A percentile compares a stretch with the other conserved stretches of the same genome.
These are phyloP conservation scores for Elongisporangium undulatum DNA, from an alignment of 352 stramenopile species.

Conservation along the genomic window DNA sequence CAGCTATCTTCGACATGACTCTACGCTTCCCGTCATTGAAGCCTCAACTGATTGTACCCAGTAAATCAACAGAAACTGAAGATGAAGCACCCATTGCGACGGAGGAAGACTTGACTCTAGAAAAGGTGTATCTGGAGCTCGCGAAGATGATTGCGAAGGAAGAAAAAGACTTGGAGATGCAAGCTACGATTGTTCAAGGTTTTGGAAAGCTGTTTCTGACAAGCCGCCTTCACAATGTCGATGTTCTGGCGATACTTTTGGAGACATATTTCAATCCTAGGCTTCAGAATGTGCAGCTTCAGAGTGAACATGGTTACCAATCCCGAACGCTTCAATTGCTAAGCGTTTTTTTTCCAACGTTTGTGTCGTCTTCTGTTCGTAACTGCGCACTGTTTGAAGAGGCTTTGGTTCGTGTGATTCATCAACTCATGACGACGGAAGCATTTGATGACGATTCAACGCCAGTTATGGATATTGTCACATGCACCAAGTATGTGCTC, in stretches of 20 bases:
- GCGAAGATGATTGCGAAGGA: slow-evolving; percentile 46
- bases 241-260: slow-evolving; percentile 57
- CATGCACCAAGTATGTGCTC: slow-evolving; percentile 55
- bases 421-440: slow-evolving; percentile 54
- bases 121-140: slow-evolving; percentile 55
- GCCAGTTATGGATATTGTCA: slow-evolving; percentile 35
- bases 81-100: slow-evolving; percentile 2
- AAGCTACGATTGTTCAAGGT: slow-evolving; percentile 71
- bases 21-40: slow-evolving; percentile 59
- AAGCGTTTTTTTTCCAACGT: slow-evolving; percentile 73
- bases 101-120: slow-evolving; percentile 42
- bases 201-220: slow-evolving; percentile 76
- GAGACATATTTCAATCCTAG: slow-evolving; percentile 69
- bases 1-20: slow-evolving; percentile 63
- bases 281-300: slow-evolving; percentile 47
- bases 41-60: slow-evolving; percentile 36
- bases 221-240: slow-evolving; percentile 58
- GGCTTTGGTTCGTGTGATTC: slow-evolving; percentile 52
- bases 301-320: slow-evolving; percentile 53
- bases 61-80: slow-evolving; percentile 7
- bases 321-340: slow-evolving; percentile 63
- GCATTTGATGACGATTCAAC: slow-evolving; percentile 25
- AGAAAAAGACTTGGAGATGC: slow-evolving; percentile 45
- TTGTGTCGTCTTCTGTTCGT: slow-evolving; percentile 36
- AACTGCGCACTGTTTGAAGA: slow-evolving; percentile 69